Evolutionary conservation across 2,329 filamentous ascomycete genomes (phyloP), one percentile per base, ranked within the genome.

Genomic region (Chaetomium globosum): DNA sequence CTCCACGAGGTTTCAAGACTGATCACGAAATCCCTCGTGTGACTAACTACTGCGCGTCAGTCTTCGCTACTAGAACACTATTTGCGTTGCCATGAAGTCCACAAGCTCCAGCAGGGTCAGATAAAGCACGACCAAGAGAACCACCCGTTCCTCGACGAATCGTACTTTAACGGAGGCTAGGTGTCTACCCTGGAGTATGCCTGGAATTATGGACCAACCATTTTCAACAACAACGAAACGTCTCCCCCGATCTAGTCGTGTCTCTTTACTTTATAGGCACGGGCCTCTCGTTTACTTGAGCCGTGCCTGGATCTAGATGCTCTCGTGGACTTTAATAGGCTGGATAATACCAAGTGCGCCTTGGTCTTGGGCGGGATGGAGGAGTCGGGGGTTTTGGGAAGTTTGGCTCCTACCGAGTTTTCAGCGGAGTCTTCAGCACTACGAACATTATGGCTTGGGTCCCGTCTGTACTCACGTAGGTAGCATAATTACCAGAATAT

Each of bases 101-200:
- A 13, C 36, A 16, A 43, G 16, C 53, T 66, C 28, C 65, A 64
- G 49, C 6, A 39, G 28, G 30, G 46, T 2, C 65, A 66, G 54
- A 23, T 49, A 2, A 12, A 51, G 10, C 48, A 61, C 53, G 33
- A 7, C 30, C 4, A 43, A 23, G 16, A 28, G 6, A 12, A 54
- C n/a, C 43, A 53, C 19, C 53, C 33, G 21, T 31, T 26, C 19
- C 53, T 52, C 23, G 8, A 21, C 23, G 13, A 61, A 28, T 31
- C 31, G 8, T 63, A 33, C 36, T 61, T 61, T 36, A 36, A 49
- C 19, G 52, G 30, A 21, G 57, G 46, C 53, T 57, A 46, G 63
- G 58, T 60, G 53, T 65, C 58, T 46, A 28, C 48, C 7, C 10
- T 58, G 23, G 63, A 61, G 4, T 61, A 26, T 13, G 43, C 52